phyloP scores from a whole-genome alignment of 495 filamentous ascomycete genomes.

The Penicillium ochrochloron region DNA sequence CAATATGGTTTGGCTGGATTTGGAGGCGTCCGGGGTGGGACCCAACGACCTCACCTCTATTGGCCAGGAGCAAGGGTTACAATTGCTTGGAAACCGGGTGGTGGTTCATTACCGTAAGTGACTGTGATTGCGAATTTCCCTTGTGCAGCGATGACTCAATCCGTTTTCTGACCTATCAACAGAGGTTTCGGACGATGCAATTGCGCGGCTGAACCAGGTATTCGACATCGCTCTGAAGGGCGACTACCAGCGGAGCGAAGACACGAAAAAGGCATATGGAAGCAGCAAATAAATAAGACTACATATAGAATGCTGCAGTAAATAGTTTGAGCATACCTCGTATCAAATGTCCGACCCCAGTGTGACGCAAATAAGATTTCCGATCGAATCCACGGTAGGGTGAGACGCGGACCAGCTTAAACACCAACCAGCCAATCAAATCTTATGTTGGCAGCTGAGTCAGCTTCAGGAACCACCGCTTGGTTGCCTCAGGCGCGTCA shows the following conservation, averaged over 20 bases:
- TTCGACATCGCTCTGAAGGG: conserved; percentile 48
- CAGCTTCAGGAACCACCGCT: conserved; percentile 21
- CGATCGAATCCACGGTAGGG: conserved; percentile 13
- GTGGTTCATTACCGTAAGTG: conserved; percentile 55
- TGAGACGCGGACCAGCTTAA: conserved; percentile 6
- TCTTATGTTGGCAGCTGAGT: conserved; percentile 15
- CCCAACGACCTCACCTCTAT: conserved; percentile 48
- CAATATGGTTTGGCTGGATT: conserved; percentile 93
- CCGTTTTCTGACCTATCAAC: conserved; percentile 33
- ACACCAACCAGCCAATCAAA: conserved; percentile 19
- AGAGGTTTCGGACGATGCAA: conserved; percentile 53
- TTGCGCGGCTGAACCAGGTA: conserved; percentile 44
- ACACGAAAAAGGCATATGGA: conserved; percentile 47
- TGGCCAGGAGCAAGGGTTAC: conserved; percentile 44
- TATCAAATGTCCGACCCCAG: neutral
- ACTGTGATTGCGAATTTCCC: neutral
- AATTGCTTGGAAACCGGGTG: conserved; percentile 43
- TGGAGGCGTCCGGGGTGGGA: conserved; percentile 56
- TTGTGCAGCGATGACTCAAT: conserved; percentile 2
- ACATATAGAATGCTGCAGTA: neutral
- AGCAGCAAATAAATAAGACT: conserved; percentile 22
- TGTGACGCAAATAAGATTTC: conserved; percentile 15
- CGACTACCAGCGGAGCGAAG: conserved; percentile 39
- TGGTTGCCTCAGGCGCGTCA: conserved; percentile 35
- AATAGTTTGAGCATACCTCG: neutral